Percentiles rank a stretch among this genome's conserved stretches.
These are phyloP conservation scores for Arachis stenosperma DNA, from an alignment of 306 rosid genomes.

Conservation along the genomic window DNA sequence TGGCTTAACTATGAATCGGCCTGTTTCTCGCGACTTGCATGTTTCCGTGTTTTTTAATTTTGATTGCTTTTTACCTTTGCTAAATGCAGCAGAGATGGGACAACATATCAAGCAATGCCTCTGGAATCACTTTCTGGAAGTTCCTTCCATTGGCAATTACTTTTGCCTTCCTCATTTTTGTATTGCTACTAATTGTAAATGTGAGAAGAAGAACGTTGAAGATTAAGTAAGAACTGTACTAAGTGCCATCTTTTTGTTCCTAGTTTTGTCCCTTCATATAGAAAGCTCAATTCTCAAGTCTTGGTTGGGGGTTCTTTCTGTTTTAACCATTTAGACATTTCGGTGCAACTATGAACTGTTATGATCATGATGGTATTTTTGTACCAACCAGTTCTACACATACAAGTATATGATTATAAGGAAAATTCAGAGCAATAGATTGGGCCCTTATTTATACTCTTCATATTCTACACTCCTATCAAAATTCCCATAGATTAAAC, in stretches of 20 bases:
- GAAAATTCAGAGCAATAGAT: background rate
- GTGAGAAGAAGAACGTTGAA: conserved; percentile 73
- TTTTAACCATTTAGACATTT: background rate
- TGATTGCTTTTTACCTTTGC: conserved; percentile 26
- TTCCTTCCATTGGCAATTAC: conserved; percentile 44
- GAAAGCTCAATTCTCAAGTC: conserved; percentile 9
- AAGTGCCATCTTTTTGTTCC: conserved; percentile 13
- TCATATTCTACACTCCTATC: background rate
- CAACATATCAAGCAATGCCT: conserved; percentile 39
- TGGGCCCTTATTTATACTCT: conserved; percentile 4
- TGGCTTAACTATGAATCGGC: background rate
- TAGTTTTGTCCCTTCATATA: conserved; percentile 20
- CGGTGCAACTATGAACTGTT: background rate
- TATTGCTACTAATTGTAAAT: conserved; percentile 57
- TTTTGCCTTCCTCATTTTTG: conserved; percentile 45
- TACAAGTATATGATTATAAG: background rate
- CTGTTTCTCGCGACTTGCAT: background rate
- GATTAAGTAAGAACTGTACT: conserved; percentile 57
- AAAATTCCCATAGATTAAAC: too few species aligned
- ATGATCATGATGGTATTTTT: background rate
- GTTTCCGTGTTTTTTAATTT: conserved; percentile 13
- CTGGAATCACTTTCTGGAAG: conserved; percentile 49
- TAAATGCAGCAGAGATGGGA: conserved; percentile 67
- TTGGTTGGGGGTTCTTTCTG: background rate
- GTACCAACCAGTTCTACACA: background rate